These are phyloP conservation scores for Arxiozyma bovina DNA, from an alignment of 1,139 yeast genomes.

Conservation along the genomic window DNA sequence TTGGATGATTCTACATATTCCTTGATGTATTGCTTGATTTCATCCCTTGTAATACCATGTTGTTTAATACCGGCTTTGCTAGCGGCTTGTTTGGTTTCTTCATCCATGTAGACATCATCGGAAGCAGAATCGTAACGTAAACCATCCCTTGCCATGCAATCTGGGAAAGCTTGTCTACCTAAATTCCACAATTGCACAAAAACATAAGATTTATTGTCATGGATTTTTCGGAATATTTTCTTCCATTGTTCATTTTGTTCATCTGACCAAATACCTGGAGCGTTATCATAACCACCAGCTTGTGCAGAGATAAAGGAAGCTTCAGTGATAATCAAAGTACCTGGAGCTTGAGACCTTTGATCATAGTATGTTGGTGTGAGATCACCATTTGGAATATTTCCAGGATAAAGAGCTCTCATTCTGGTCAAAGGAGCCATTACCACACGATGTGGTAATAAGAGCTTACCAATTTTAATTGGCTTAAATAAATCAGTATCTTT, in stretches of 20 bases:
- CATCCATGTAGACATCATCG: constrained; percentile 30
- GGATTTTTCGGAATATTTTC: constrained; percentile 41
- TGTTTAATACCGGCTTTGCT: constrained; percentile 24
- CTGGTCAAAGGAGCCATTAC: constrained; percentile 47
- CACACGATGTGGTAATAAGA: constrained; percentile 34
- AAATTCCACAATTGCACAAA: constrained; percentile 50
- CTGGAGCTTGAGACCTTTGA: constrained; percentile 30
- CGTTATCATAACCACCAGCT: constrained; percentile 12
- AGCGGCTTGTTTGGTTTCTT: constrained; percentile 28
- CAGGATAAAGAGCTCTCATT: constrained; percentile 33
- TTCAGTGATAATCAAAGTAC: constrained; percentile 32
- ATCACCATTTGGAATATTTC: constrained; percentile 22
- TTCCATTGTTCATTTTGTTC: constrained; percentile 38
- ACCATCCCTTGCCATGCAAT: constrained; percentile 10
- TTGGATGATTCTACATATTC: constrained; percentile 33
- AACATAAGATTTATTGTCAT: constrained; percentile 43
- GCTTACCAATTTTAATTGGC: constrained; percentile 40
- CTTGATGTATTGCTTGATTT: constrained; percentile 30
- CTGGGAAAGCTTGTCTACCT: constrained; percentile 46
- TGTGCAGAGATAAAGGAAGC: constrained; percentile 27
- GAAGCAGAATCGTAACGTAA: constrained; percentile 19
- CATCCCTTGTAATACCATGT: constrained; percentile 30
- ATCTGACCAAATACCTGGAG: constrained; percentile 12
- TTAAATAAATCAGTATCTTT: constrained; percentile 38
- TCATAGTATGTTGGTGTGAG: constrained; percentile 29